Conservation (phyloP, 768 basidiomycete genomes). For the Inosperma sp. region DNA sequence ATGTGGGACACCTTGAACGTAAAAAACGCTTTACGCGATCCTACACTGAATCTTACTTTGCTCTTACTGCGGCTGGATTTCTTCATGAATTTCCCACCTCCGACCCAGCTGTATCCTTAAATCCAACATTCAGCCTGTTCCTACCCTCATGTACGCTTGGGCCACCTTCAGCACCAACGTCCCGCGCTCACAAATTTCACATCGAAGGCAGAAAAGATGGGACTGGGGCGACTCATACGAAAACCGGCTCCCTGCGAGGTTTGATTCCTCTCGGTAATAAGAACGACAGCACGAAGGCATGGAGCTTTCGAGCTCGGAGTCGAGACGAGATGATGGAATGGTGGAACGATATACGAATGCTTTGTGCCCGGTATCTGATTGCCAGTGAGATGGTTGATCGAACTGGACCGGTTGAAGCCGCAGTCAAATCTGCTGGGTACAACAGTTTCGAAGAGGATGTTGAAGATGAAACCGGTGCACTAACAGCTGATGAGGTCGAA, state of each 20-base stretch:
- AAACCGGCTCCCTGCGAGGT: slow-evolving; percentile 43
- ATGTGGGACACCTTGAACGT: slow-evolving; percentile 86
- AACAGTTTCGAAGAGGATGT: slow-evolving; percentile 43
- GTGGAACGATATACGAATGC: slow-evolving; percentile 97
- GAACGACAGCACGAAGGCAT: slow-evolving; percentile 53
- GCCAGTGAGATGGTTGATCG: slow-evolving; percentile 92
- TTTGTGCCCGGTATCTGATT: slow-evolving; percentile 90
- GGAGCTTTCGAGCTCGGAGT: slow-evolving; percentile 84
- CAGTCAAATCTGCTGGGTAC: slow-evolving; percentile 87
- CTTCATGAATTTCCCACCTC: slow-evolving; percentile 85
- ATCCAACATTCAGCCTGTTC: slow-evolving; percentile 83
- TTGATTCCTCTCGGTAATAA: slow-evolving; percentile 26
- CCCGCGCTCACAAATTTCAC: slow-evolving; percentile 91
- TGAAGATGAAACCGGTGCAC: slow-evolving; percentile 48
- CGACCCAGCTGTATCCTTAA: slow-evolving; percentile 56
- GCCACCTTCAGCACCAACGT: slow-evolving; percentile 67
- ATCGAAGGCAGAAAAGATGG: slow-evolving; percentile 91
- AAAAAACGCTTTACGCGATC: slow-evolving; percentile 92
- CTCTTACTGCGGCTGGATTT: slow-evolving; percentile 94
- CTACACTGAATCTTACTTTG: slow-evolving; percentile 83
- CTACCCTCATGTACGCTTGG: slow-evolving; percentile 94
- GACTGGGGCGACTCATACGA: slow-evolving; percentile 53
- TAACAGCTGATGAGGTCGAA: slow-evolving; percentile 31
- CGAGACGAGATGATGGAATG: slow-evolving; percentile 99
- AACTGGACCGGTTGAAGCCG: slow-evolving; percentile 87